Evolutionary conservation across 352 stramenopile genomes (phyloP).

Genomic region (Globisporangium barbulae): DNA sequence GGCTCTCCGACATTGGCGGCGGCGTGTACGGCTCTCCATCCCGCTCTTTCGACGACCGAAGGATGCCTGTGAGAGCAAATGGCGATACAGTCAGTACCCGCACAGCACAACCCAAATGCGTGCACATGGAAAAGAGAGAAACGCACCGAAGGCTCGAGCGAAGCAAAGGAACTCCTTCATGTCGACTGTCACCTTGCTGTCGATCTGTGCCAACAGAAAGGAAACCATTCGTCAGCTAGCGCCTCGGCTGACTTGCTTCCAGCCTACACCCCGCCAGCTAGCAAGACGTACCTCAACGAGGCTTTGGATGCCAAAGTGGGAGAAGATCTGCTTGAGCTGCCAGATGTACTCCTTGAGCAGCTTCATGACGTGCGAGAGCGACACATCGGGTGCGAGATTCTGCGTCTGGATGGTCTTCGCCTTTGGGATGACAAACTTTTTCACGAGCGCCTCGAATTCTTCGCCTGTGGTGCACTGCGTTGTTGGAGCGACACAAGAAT

Average conservation of each 20-base stretch:
- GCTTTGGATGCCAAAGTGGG: constrained; percentile 63
- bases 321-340: constrained; percentile 77
- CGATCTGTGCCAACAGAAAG: constrained; percentile 24
- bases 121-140: neutral
- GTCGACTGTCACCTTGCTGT: constrained; percentile 46
- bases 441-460: constrained; percentile 41
- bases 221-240: neutral
- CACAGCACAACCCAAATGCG: neutral
- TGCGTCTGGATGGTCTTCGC: constrained; percentile 58
- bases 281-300: constrained; percentile 35
- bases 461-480: constrained; percentile 19
- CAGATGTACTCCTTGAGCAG: constrained; percentile 65
- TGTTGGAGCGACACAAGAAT: constrained; percentile 4
- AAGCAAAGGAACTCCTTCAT: constrained; percentile 71
- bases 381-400: constrained; percentile 64
- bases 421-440: constrained; percentile 43
- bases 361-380: constrained; percentile 64
- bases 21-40: constrained; percentile 51
- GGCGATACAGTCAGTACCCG: neutral
- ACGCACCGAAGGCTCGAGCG: constrained; percentile 65
- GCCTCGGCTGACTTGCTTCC: neutral
- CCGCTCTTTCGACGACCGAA: constrained; percentile 39
- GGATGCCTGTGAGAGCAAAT: constrained; percentile 33
- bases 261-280: neutral
- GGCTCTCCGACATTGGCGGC: constrained; percentile 24